Percentiles rank a stretch among this genome's conserved stretches.
These are phyloP conservation scores for Auricularia heimuer DNA, from an alignment of 768 basidiomycete genomes.

Conservation along the genomic window DNA sequence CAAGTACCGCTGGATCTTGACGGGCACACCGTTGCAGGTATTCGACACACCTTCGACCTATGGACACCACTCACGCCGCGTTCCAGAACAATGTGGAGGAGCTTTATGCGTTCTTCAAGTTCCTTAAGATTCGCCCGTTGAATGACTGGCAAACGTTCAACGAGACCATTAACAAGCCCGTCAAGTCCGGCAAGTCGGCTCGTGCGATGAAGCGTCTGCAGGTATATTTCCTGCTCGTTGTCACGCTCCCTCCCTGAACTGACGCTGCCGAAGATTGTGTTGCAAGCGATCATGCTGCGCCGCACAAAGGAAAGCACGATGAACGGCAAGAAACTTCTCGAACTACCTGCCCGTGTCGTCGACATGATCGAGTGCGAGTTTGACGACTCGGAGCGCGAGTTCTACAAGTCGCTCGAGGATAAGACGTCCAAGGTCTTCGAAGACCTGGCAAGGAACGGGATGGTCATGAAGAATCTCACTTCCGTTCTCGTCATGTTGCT, in stretches of 20 bases:
- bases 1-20: constrained; percentile 82
- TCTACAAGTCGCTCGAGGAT: constrained; percentile 64
- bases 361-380: constrained; percentile 70
- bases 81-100: constrained; percentile 90
- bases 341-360: constrained; percentile 67
- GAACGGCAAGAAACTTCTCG: constrained; percentile 74
- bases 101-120: constrained; percentile 80
- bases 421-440: constrained; percentile 52
- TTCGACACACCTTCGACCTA: background rate
- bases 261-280: constrained; percentile 43
- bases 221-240: constrained; percentile 26
- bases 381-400: constrained; percentile 61
- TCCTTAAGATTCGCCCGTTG: constrained; percentile 74
- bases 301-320: constrained; percentile 64
- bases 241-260: background rate
- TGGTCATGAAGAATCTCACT: constrained; percentile 52
- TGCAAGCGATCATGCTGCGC: constrained; percentile 82
- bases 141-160: constrained; percentile 76
- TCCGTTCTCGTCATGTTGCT: constrained; percentile 62
- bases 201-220: constrained; percentile 81
- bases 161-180: constrained; percentile 63
- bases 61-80: background rate
- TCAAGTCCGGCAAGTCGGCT: constrained; percentile 53
- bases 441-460: constrained; percentile 46
- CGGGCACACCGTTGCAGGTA: constrained; percentile 59